phyloP scores from a whole-genome alignment of 1,284 basidiomycete species.

The Earliella scabrosa region DNA sequence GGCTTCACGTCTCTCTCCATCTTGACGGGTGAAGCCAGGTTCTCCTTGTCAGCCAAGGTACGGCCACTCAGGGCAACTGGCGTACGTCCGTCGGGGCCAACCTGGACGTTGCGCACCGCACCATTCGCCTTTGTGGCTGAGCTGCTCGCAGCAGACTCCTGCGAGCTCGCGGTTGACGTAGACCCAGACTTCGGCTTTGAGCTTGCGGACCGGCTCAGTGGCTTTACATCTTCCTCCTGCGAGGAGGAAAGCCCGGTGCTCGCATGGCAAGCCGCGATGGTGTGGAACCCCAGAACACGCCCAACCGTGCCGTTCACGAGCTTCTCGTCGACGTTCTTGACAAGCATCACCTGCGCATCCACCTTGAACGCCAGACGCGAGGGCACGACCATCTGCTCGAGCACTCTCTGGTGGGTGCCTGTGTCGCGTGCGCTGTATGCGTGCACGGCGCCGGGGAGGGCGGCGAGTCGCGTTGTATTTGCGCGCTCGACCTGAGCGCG shows the following conservation, averaged over 20 bases:
- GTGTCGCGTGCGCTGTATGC: conserved; percentile 48
- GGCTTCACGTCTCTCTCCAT: background rate
- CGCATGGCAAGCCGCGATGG: conserved; percentile 25
- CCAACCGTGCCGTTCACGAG: conserved; percentile 44
- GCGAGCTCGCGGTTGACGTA: background rate
- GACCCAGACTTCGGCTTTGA: background rate
- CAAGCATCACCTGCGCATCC: conserved; percentile 74
- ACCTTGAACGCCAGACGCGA: conserved; percentile 44
- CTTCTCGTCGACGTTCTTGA: conserved; percentile 59
- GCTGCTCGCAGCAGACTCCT: background rate
- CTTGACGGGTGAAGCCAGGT: background rate
- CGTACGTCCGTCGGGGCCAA: conserved; percentile 40
- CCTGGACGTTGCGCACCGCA: conserved; percentile 37
- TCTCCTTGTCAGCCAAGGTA: background rate
- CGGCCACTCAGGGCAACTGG: conserved; percentile 23
- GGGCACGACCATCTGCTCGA: conserved; percentile 42
- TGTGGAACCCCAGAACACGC: conserved; percentile 39
- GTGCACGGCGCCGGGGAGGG: conserved; percentile 24
- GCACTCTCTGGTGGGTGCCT: conserved; percentile 44
- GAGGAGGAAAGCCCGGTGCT: conserved; percentile 13
- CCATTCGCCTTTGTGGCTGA: conserved; percentile 26
- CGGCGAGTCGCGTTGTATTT: conserved; percentile 39
- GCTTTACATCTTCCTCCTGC: background rate
- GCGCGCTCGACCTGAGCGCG: conserved; percentile 66
- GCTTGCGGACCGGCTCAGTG: background rate